Conservation (phyloP, 805 yeast genomes). For the Metschnikowia amazonensis region DNA sequence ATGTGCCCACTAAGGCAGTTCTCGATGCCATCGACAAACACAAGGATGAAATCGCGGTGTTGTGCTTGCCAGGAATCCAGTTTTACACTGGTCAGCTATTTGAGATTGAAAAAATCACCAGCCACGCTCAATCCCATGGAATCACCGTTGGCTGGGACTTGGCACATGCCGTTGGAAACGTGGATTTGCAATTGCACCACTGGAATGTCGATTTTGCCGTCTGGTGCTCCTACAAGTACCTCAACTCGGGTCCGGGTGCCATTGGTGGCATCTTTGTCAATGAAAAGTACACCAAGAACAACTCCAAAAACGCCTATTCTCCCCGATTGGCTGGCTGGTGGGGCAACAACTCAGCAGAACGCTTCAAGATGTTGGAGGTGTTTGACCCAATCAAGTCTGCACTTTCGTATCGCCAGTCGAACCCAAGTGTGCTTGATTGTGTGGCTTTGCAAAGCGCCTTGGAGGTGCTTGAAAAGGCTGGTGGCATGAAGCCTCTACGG, state of each 20-base stretch:
- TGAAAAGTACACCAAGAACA: slow-evolving; percentile 40
- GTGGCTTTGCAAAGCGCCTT: slow-evolving; percentile 68
- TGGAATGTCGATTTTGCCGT: slow-evolving; percentile 93
- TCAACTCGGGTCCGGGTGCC: slow-evolving; percentile 92
- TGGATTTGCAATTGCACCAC: slow-evolving; percentile 68
- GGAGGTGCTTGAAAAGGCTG: slow-evolving; percentile 52
- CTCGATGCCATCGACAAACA: slow-evolving; percentile 50
- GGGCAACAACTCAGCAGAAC: slow-evolving; percentile 71
- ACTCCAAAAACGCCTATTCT: slow-evolving; percentile 29
- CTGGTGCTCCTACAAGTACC: slow-evolving; percentile 90
- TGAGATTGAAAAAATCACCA: slow-evolving; percentile 69
- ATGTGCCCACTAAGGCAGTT: slow-evolving; percentile 61
- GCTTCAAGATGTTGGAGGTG: slow-evolving; percentile 76
- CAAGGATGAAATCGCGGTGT: slow-evolving; percentile 62
- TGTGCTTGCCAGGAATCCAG: slow-evolving; percentile 84
- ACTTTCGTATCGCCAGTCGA: slow-evolving; percentile 82
- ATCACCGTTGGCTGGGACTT: slow-evolving; percentile 87
- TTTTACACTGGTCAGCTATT: slow-evolving; percentile 89
- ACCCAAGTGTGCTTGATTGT: slow-evolving; percentile 84
- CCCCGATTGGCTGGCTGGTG: slow-evolving; percentile 96
- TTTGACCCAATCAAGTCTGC: slow-evolving; percentile 86
- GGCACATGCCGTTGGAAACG: slow-evolving; percentile 94
- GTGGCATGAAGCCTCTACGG: slow-evolving; percentile 61
- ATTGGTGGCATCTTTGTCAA: slow-evolving; percentile 84
- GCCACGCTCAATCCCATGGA: slow-evolving; percentile 47